Evolutionary conservation across 1,284 basidiomycete genomes (phyloP), one percentile per base, ranked within the genome.

Genomic region (Mycena sp.): DNA sequence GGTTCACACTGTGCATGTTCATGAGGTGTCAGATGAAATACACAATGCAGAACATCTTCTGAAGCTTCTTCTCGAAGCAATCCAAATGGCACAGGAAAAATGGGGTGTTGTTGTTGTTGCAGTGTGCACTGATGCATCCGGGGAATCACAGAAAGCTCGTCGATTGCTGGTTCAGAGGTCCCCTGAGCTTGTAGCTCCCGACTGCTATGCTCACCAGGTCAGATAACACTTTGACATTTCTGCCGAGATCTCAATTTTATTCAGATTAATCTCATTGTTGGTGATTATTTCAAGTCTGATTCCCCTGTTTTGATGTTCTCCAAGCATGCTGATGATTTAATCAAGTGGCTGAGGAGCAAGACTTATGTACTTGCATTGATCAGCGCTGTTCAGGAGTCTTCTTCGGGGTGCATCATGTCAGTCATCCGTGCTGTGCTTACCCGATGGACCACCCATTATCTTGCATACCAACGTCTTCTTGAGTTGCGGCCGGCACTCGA

Each of bases 261-360:
- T n/a, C n/a, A n/a, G n/a, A n/a, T 77, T 19, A 76, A 77, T 44
- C 71, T 77, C 28, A 58, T 78, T 60, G 73, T 77, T 28, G 69
- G 71, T 0, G 72, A 78, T 48, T 75, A 74, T 54, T 71, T 77
- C 56, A 73, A 73, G 54, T 38, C 41, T 30, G 56, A 49, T 21
- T 56, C 65, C 35, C 26, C 41, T n/a, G 37, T 19, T 12, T 54
- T 69, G 16, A n/a, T n/a, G n/a, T n/a, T n/a, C n/a, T n/a, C n/a
- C n/a, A n/a, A n/a, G n/a, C n/a, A n/a, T n/a, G n/a, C n/a, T n/a
- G n/a, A n/a, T n/a, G 71, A 75, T 2, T 67, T 76, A 0, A 76
- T 76, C 29, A 70, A 63, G 19, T 76, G 73, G 72, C 58, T 75
- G 11, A 35, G 54, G 4, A 71, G 71, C 67, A 75, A 76, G 45